Conservation (phyloP, 164 flowering plant genomes). For the Akebia trifoliata region DNA sequence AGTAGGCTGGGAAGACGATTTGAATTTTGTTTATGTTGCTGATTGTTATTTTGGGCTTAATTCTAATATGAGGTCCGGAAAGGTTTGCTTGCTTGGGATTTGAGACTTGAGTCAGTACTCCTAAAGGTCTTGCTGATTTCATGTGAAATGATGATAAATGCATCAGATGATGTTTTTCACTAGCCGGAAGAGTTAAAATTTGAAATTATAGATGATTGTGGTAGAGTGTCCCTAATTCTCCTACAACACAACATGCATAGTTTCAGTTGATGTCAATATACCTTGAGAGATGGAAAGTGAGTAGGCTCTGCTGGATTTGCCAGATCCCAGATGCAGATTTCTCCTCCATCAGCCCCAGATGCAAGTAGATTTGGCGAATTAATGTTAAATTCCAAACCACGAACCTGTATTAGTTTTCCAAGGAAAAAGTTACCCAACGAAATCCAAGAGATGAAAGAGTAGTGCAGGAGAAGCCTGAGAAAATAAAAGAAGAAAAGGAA, state of each 20-base stretch:
- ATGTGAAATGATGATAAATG: no score
- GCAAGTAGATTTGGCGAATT: conserved; percentile 74
- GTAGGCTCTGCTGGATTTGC: conserved; percentile 63
- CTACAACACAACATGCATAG: neutral
- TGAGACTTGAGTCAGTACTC: no score
- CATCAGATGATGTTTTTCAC: no score
- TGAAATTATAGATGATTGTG: no score
- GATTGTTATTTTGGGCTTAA: no score
- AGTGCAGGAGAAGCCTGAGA: neutral
- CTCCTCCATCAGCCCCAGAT: conserved; percentile 97
- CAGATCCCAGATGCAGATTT: conserved; percentile 94
- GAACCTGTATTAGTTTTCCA: conserved; percentile 46
- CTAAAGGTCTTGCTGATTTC: no score
- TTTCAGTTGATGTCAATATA: conserved; percentile 12
- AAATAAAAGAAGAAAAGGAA: neutral
- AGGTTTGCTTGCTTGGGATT: no score
- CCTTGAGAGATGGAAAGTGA: conserved; percentile 83
- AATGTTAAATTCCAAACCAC: conserved; percentile 83
- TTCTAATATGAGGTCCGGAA: no score
- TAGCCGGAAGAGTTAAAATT: no score
- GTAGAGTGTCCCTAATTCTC: no score
- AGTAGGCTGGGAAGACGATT: no score
- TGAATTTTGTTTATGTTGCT: no score
- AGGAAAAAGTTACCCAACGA: neutral
- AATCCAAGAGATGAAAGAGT: neutral